Base-by-base conservation (phyloP, 2,329 filamentous ascomycete genomes). In the Spiromastix sp. region DNA sequence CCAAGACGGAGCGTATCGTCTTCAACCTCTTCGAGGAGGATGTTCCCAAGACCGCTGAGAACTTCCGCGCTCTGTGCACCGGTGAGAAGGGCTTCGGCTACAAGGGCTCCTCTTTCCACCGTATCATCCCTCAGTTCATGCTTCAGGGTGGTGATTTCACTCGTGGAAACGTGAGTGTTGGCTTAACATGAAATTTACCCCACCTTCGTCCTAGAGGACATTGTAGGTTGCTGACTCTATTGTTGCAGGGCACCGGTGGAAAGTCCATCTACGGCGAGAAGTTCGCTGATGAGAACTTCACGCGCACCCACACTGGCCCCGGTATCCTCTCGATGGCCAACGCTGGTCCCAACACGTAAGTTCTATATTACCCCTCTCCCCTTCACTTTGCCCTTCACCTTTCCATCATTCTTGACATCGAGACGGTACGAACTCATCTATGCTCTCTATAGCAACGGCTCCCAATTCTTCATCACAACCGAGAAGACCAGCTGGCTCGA, bases 91-190 rank as follows among this genome's bases (percentile, higher is more conserved):
- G 83, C 57, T 79, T 82, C 63, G 84, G 85, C 52, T 94, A 93
- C 74, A 64, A 74, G 62, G 77, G 76, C 58, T 91, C 84, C 51
- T 72, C 74, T 49, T 93, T 93, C 80, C 85, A 94, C 76, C 85
- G 86, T 54, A 80, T 94, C 66, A 93, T 93, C 66, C 82, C 82
- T 51, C 64, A 85, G 39, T 93, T 93, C 75, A 93, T 93, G 86
- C 80, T 93, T 53, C 86, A 93, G 75, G 86, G 85, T 62, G 85
- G 85, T 74, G 85, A 93, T 74, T 93, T 93, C 72, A 93, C 85
- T 66, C 82, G 82, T 59, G 77, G 79, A 59, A 91, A 93, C 67
- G 86, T 93, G 72, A 63, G 83, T 67, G 29, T 15, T 16, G 11
- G n/a, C n/a, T n/a, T n/a, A n/a, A n/a, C n/a, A n/a, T n/a, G n/a